Base-by-base conservation (phyloP, 2,329 filamentous ascomycete species). In the Dothistroma pini region DNA sequence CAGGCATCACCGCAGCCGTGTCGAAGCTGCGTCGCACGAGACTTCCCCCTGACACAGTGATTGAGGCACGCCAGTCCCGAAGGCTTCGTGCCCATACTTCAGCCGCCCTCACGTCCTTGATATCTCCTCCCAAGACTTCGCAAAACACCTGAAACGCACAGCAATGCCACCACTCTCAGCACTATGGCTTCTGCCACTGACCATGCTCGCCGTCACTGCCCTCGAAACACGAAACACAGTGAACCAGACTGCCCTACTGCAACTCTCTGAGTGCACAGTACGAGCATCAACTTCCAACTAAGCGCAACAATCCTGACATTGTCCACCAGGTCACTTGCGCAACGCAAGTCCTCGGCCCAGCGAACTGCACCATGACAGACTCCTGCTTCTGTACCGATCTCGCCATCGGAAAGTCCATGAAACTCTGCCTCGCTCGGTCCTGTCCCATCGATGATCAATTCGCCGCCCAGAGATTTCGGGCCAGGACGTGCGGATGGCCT, bases 381-480 rank as follows among this genome's bases (percentile, higher is more conserved):
- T 38, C 34, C 34, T 38, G 34, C 14, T 38, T 38, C 34, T 38
- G 34, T 10, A 38, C 34, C 34, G 34, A 38, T 38, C 34, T 38
- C 34, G 34, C 9, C 34, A 16, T 38, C 14, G 34, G 9, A 38
- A 10, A 38, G 34, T 38, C 34, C 34, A 38, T 38, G 3, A 38
- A 38, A 16, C 9, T 38, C 34, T 38, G 34, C 14, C 34, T 38
- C 34, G 34, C 34, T 38, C 34, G 34, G 14, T 38, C 34, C 34
- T 38, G 34, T 38, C 34, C 34, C 14, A 38, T 57, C 47, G 55
- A 50, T 38, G 44, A 57, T 12, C 47, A 52, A 11, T 29, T 57
- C 6, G 44, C 22, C 7, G 22, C 55, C 2, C 32, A 34, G 29
- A 48, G 47, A 21, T 51, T 57, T 22, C 41, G 50, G 22, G 55